Evolutionary conservation across 148 eudicot species (phyloP).

Genomic region (Tetragonia tetragonoides): DNA sequence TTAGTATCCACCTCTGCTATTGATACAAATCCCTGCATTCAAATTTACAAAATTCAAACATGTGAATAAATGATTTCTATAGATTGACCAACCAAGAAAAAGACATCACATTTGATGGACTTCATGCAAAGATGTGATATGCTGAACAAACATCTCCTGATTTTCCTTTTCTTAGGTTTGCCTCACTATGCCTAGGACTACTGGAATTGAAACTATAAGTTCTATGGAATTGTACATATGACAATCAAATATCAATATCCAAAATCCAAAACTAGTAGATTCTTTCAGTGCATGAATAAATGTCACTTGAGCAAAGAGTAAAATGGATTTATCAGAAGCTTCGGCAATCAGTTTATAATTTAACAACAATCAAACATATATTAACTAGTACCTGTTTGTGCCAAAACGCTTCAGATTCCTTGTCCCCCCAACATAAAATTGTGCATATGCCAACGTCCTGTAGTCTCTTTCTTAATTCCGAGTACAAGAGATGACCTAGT

Average conservation of each 20-base stretch:
- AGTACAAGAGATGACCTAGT: slow-evolving; percentile 55
- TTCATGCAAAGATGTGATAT: background rate
- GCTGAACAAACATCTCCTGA: background rate
- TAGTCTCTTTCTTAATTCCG: slow-evolving; percentile 68
- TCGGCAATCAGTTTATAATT: background rate
- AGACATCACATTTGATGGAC: background rate
- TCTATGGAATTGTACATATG: background rate
- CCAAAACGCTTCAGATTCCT: slow-evolving; percentile 94
- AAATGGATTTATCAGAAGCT: background rate
- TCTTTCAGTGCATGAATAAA: slow-evolving; percentile 2
- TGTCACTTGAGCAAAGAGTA: background rate
- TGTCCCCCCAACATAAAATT: slow-evolving; percentile 86
- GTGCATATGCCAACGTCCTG: slow-evolving; percentile 64
- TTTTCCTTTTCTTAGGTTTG: background rate
- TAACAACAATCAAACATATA: background rate
- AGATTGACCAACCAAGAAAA: background rate
- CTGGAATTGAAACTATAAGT: too few relatives aligned
- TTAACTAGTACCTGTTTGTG: slow-evolving; percentile 58
- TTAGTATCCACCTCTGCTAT: slow-evolving; percentile 73
- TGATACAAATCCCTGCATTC: slow-evolving; percentile 66
- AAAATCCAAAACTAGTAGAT: background rate
- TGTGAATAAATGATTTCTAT: background rate
- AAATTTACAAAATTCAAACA: slow-evolving; percentile 18
- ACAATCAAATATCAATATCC: slow-evolving; percentile 3
- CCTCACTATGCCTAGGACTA: background rate